Percentiles rank a stretch among this genome's conserved stretches.
Conservation (phyloP, 129 eudicot species). For the Glebionis coronaria region DNA sequence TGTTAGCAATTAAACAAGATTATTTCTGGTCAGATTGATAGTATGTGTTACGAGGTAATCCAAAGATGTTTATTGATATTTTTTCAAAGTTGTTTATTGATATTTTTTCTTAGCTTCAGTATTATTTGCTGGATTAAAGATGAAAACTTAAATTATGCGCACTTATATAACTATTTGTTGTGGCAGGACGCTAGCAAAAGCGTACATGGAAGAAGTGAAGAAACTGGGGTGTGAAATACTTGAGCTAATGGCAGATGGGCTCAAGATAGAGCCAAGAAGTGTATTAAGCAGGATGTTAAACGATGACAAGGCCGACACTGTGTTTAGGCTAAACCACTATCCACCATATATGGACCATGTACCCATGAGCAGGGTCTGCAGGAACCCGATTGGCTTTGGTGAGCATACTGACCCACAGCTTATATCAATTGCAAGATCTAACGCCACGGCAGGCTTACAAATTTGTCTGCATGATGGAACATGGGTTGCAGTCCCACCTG, state of each 20-base stretch:
- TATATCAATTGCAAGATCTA: slow-evolving; percentile 57
- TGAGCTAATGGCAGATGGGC: slow-evolving; percentile 58
- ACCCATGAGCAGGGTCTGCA: not conserved
- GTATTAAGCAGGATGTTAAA: slow-evolving; percentile 48
- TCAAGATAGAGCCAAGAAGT: slow-evolving; percentile 41
- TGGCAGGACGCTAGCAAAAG: slow-evolving; percentile 38
- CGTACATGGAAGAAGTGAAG: slow-evolving; percentile 42
- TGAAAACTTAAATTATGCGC: no score
- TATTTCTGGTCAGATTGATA: no score
- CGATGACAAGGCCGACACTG: slow-evolving; percentile 56
- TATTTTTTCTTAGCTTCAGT: no score
- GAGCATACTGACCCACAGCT: slow-evolving; percentile 80
- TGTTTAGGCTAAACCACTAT: slow-evolving; percentile 72
- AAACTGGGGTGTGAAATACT: slow-evolving; percentile 47
- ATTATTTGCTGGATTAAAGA: no score
- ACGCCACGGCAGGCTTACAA: slow-evolving; percentile 54
- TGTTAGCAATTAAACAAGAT: not conserved
- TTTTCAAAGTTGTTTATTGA: no score
- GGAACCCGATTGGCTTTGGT: slow-evolving; percentile 52
- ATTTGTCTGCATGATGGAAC: slow-evolving; percentile 46
- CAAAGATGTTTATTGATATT: no score
- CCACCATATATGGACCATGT: slow-evolving; percentile 42
- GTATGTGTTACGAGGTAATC: no score
- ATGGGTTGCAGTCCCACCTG: slow-evolving; percentile 65
- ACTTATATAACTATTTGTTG: not conserved